Base-by-base conservation (phyloP, 1,139 yeast species). In the Magnusiomyces magnusii region DNA sequence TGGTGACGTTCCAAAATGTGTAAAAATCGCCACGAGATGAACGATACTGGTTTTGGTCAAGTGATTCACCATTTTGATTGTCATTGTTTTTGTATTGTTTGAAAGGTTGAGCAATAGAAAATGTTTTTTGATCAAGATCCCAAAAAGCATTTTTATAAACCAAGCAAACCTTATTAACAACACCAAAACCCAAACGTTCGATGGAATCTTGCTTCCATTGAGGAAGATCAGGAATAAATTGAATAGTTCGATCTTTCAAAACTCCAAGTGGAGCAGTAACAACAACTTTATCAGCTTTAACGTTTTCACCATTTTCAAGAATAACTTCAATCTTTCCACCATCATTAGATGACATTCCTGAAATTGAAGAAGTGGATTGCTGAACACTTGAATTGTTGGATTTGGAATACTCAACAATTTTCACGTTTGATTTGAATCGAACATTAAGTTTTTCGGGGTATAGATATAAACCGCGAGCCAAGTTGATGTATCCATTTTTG, bases 261-360 rank as follows among this genome's bases (percentile, higher is more conserved):
- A 76, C 76, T 0, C 79, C 79, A 2, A 76, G 67, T 1, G 80
- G 80, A 0, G 72, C 75, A 1, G 79, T 75, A 28, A 75, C 68
- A 1, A 76, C 68, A 5, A 73, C 75, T 15, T 75, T 68, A 58
- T 76, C 78, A 2, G 78, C 79, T 3, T 67, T 63, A 23, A 76
- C 67, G 23, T 67, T 67, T 50, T 75, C 78, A 17, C 78, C 78
- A 58, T 74, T 73, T 54, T 73, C 76, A 36, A 76, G 63, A 51
- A 69, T 67, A 15, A 51, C 21, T 24, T 51, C 54, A 5, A 67
- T 68, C n/a, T 60, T 61, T 10, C 44, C 52, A 9, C 36, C 47
- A 19, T 17, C 36, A 39, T 39, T n/a, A 21, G 27, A 25, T 19
- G 49, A 44, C 9, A 44, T n/a, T 44, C 49, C 49, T 5, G 49